Conservation (phyloP, 345 rosid genomes). For the Pistacia atlantica region DNA sequence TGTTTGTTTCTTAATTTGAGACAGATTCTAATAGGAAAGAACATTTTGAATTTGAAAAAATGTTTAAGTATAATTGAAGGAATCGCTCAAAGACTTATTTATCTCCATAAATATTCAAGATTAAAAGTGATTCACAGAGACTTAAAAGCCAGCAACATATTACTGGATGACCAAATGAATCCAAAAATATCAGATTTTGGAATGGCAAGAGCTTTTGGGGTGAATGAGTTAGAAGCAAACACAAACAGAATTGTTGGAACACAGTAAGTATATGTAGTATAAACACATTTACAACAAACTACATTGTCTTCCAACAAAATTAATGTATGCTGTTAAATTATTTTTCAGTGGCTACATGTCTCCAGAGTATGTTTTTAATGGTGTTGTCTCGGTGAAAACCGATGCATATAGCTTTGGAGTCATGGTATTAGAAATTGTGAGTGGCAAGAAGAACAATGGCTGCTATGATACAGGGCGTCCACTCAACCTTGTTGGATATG, state of each 20-base stretch:
- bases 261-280: background rate
- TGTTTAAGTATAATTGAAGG: constrained; percentile 14
- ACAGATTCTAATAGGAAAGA: constrained; percentile 3
- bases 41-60: background rate
- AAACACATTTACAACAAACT: background rate
- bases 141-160: too few relatives aligned
- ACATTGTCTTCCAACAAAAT: background rate
- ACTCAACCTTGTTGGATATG: constrained; percentile 27
- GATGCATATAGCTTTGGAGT: constrained; percentile 27
- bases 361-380: constrained; percentile 21
- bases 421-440: constrained; percentile 16
- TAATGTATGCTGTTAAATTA: background rate
- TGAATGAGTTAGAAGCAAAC: constrained; percentile 10
- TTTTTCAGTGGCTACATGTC: constrained; percentile 20
- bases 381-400: constrained; percentile 14
- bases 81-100: constrained; percentile 18
- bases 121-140: background rate
- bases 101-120: constrained; percentile 12
- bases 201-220: constrained; percentile 8
- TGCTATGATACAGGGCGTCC: constrained; percentile 5
- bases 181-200: constrained; percentile 22
- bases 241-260: constrained; percentile 13
- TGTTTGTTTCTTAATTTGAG: background rate
- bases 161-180: constrained; percentile 3
- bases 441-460: constrained; percentile 18